A percentile compares a stretch with the other conserved stretches of the same genome.
These are phyloP conservation scores for Porpolomopsis calyptriformis DNA, from an alignment of 768 basidiomycete species.

Conservation along the genomic window DNA sequence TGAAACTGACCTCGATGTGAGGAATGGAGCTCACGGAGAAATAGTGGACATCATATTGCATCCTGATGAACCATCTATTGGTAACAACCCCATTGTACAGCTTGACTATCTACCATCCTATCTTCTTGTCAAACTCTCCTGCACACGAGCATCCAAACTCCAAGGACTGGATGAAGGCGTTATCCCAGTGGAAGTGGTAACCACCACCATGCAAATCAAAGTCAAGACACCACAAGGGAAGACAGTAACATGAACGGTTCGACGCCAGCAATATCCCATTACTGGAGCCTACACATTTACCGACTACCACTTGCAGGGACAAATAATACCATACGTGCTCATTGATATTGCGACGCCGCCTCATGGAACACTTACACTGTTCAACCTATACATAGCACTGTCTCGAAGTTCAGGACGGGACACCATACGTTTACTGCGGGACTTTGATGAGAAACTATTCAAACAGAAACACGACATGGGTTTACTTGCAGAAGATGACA, in stretches of 20 bases:
- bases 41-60: constrained; percentile 22
- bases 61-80: constrained; percentile 14
- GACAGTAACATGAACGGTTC: not conserved
- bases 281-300: constrained; percentile 30
- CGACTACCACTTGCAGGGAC: constrained; percentile 31
- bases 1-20: constrained; percentile 27
- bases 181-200: constrained; percentile 16
- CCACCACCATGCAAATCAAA: constrained; percentile 5
- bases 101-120: constrained; percentile 22
- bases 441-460: constrained; percentile 15
- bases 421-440: constrained; percentile 21
- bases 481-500: not conserved
- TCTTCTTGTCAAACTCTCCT: constrained; percentile 22
- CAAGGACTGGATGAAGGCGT: constrained; percentile 18
- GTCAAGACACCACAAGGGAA: not conserved
- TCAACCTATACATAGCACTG: constrained; percentile 24
- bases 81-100: not conserved
- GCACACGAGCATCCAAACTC: constrained; percentile 12
- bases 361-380: constrained; percentile 15
- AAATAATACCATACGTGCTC: constrained; percentile 24
- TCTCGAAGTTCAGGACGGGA: constrained; percentile 22
- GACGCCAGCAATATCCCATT: constrained; percentile 20
- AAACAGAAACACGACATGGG: not conserved
- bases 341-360: constrained; percentile 26
- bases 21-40: constrained; percentile 29